Conservation (phyloP, 1,284 basidiomycete genomes). For the Cutaneotrichosporon dermatis region DNA sequence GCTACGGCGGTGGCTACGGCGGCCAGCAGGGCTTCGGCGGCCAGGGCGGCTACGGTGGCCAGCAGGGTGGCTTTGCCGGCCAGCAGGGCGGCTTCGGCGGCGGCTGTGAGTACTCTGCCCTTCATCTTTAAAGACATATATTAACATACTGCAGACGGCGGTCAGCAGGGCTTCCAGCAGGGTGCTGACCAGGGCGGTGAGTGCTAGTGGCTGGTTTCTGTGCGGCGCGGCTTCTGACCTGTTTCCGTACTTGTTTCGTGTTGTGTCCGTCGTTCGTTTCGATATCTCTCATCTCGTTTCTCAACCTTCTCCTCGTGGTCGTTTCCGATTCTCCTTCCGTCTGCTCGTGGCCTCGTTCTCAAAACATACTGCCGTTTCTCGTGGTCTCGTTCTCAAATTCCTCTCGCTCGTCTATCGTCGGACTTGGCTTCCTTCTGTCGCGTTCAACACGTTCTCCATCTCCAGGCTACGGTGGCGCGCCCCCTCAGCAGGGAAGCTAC, state of each 20-base stretch:
- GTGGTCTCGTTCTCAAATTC: too few relatives aligned
- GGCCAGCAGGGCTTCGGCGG: constrained; percentile 34
- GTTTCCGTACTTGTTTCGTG: not conserved
- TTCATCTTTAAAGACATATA: not conserved
- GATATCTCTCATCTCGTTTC: not conserved
- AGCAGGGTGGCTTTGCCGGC: constrained; percentile 33
- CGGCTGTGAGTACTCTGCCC: constrained; percentile 45
- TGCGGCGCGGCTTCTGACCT: constrained; percentile 1
- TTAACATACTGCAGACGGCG: constrained; percentile 10
- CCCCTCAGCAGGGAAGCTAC: constrained; percentile 15
- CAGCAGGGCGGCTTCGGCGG: constrained; percentile 40
- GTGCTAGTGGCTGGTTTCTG: constrained; percentile 7
- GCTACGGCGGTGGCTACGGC: constrained; percentile 26
- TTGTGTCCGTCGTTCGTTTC: constrained; percentile 1
- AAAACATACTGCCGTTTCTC: too few relatives aligned
- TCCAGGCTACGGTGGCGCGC: constrained; percentile 17
- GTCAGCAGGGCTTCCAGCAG: constrained; percentile 45
- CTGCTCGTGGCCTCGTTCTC: not conserved
- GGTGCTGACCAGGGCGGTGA: constrained; percentile 29
- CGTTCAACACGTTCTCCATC: not conserved
- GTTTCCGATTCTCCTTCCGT: not conserved
- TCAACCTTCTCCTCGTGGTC: constrained; percentile 3
- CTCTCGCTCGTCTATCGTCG: not conserved
- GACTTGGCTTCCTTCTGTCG: not conserved
- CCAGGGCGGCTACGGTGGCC: constrained; percentile 30